Conservation (phyloP, 1,284 basidiomycete genomes). For the Vanrija sp. region DNA sequence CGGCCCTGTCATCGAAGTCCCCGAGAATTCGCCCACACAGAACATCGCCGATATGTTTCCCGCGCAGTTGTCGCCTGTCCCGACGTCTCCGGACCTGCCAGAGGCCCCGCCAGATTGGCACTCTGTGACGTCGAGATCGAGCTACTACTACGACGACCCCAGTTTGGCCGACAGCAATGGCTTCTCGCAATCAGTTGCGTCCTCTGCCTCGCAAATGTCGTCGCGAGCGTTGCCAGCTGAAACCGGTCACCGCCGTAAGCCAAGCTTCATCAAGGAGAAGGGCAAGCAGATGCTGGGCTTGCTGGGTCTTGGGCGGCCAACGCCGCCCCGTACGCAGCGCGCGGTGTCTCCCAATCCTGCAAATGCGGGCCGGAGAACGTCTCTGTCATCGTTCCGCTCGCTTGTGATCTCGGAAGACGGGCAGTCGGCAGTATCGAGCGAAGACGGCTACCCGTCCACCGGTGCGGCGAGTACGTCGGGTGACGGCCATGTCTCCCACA, state of each 20-base stretch:
- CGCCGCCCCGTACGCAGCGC: neutral
- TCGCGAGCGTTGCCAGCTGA: neutral
- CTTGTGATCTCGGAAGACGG: slow-evolving; percentile 6
- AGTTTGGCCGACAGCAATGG: no score
- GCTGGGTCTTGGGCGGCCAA: slow-evolving; percentile 23
- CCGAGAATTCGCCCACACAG: no score
- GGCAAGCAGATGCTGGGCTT: slow-evolving; percentile 35
- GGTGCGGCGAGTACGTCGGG: no score
- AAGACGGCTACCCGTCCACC: neutral
- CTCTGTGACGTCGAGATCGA: neutral
- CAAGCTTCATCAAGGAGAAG: slow-evolving; percentile 31
- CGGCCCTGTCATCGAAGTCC: neutral
- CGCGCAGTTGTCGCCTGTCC: no score
- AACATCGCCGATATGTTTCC: no score
- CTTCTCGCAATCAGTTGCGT: neutral
- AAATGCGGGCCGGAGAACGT: slow-evolving; percentile 18
- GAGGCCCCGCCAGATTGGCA: neutral
- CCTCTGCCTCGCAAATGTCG: neutral
- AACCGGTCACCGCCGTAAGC: neutral
- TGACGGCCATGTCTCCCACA: no score
- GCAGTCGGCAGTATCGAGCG: neutral
- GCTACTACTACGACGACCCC: neutral
- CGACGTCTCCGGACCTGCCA: neutral
- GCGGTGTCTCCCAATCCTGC: neutral
- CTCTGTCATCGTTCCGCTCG: slow-evolving; percentile 22